Conservation (phyloP, 805 yeast species). For the Tetrapisispora iriomotensis region DNA sequence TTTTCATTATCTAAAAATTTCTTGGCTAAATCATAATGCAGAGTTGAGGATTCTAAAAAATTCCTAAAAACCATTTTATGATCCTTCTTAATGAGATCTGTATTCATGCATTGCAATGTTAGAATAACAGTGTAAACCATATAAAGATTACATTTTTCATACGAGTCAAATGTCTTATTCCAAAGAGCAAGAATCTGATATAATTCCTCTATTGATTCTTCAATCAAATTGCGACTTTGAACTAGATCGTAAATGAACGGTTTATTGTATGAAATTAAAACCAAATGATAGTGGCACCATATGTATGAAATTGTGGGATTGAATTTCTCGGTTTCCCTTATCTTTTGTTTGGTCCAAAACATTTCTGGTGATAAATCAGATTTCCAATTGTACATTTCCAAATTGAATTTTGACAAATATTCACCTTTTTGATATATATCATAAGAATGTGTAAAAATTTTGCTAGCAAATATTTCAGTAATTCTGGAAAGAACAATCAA, state of each 20-base stretch:
- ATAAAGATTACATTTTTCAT: constrained; percentile 19
- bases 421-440: constrained; percentile 30
- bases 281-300: constrained; percentile 44
- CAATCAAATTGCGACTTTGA: constrained; percentile 15
- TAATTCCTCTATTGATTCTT: constrained; percentile 20
- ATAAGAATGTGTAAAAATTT: constrained; percentile 18
- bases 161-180: constrained; percentile 13
- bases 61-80: constrained; percentile 10
- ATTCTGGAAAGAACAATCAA: constrained; percentile 32
- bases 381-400: constrained; percentile 41
- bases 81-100: constrained; percentile 12
- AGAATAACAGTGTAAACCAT: constrained; percentile 23
- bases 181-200: constrained; percentile 13
- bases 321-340: constrained; percentile 30
- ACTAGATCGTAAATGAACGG: constrained; percentile 35
- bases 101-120: constrained; percentile 23
- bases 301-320: constrained; percentile 42
- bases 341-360: constrained; percentile 34
- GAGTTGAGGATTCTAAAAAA: constrained; percentile 15
- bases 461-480: constrained; percentile 23
- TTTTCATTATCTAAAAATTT: constrained; percentile 20
- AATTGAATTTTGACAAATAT: constrained; percentile 33
- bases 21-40: constrained; percentile 21
- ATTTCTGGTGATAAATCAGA: constrained; percentile 34
- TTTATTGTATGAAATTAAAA: constrained; percentile 45